Conservation (phyloP, 1,139 yeast species). For the Torulaspora pretoriensis region DNA sequence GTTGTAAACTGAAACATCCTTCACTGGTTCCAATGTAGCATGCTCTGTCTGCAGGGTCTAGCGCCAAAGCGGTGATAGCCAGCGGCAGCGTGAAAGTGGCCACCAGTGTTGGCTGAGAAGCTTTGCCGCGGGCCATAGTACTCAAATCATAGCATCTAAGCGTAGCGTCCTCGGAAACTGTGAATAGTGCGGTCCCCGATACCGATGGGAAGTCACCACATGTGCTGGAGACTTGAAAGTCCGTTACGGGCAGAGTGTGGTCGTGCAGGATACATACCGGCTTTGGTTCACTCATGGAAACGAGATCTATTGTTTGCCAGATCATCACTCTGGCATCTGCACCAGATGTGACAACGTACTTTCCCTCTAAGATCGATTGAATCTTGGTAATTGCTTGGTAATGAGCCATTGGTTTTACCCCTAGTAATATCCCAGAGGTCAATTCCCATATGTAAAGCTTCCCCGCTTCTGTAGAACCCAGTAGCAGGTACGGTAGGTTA, state of each 20-base stretch:
- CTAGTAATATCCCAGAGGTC: slow-evolving; percentile 67
- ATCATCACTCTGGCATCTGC: slow-evolving; percentile 74
- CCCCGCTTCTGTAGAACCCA: slow-evolving; percentile 53
- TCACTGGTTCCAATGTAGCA: slow-evolving; percentile 64
- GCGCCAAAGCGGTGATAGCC: slow-evolving; percentile 54
- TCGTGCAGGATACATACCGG: slow-evolving; percentile 57
- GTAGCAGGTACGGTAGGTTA: slow-evolving; percentile 65
- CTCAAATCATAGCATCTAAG: slow-evolving; percentile 58
- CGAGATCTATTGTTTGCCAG: slow-evolving; percentile 66
- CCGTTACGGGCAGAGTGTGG: slow-evolving; percentile 74
- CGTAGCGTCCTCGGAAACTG: slow-evolving; percentile 74
- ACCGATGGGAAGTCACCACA: slow-evolving; percentile 30
- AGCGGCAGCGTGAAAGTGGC: slow-evolving; percentile 67
- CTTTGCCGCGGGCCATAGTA: slow-evolving; percentile 12
- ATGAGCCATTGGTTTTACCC: slow-evolving; percentile 71
- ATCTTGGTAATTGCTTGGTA: slow-evolving; percentile 69
- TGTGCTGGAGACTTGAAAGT: slow-evolving; percentile 39
- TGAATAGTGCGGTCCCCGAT: slow-evolving; percentile 60
- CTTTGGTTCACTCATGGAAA: slow-evolving; percentile 39
- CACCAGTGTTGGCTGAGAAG: slow-evolving; percentile 40
- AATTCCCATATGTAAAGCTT: slow-evolving; percentile 82
- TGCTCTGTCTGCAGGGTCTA: slow-evolving; percentile 81
- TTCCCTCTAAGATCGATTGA: slow-evolving; percentile 60
- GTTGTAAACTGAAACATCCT: slow-evolving; percentile 42
- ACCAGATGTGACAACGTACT: slow-evolving; percentile 70